These are phyloP conservation scores for Ogataea populi-albae DNA, from an alignment of 805 yeast species.

Conservation along the genomic window DNA sequence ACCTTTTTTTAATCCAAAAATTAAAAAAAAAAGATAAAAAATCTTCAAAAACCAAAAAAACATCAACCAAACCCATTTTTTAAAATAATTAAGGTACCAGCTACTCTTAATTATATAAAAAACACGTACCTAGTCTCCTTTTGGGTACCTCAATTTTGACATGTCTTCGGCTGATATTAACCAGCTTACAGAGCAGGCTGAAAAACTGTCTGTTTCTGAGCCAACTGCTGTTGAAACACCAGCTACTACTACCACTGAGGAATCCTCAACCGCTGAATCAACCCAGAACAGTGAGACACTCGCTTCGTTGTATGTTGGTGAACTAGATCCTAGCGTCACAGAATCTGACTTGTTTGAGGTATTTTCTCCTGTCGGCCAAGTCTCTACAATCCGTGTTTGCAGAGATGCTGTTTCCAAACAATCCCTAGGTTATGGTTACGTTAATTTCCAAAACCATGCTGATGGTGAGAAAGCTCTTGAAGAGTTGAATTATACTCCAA, in stretches of 20 bases:
- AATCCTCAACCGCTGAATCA: slow-evolving; percentile 33
- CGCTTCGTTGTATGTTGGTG: slow-evolving; percentile 96
- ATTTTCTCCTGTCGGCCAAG: slow-evolving; percentile 93
- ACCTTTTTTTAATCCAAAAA: slow-evolving; percentile 11
- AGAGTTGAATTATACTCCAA: slow-evolving; percentile 88
- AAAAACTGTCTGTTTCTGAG: slow-evolving; percentile 33
- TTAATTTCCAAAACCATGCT: slow-evolving; percentile 83
- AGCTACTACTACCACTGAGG: slow-evolving; percentile 30
- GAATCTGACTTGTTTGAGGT: slow-evolving; percentile 94
- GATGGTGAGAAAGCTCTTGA: slow-evolving; percentile 95
- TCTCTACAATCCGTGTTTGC: slow-evolving; percentile 95
- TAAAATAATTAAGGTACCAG: slow-evolving; percentile 11
- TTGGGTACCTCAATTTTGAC: slow-evolving; percentile 7
- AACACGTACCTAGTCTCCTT: slow-evolving; percentile 6
- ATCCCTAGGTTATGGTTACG: slow-evolving; percentile 97
- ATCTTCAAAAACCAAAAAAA: slow-evolving; percentile 19
- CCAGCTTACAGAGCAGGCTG: slow-evolving; percentile 34
- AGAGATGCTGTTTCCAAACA: slow-evolving; percentile 97
- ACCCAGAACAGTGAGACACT: slow-evolving; percentile 52
- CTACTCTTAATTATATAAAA: slow-evolving; percentile 1
- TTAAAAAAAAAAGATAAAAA: slow-evolving; percentile 19
- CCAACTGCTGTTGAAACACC: slow-evolving; percentile 30
- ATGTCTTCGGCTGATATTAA: slow-evolving; percentile 36
- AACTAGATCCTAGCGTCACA: slow-evolving; percentile 85
- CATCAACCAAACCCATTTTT: slow-evolving; percentile 8